Base-by-base conservation (phyloP, 2,329 filamentous ascomycete species). In the Fusarium protoensiforme region DNA sequence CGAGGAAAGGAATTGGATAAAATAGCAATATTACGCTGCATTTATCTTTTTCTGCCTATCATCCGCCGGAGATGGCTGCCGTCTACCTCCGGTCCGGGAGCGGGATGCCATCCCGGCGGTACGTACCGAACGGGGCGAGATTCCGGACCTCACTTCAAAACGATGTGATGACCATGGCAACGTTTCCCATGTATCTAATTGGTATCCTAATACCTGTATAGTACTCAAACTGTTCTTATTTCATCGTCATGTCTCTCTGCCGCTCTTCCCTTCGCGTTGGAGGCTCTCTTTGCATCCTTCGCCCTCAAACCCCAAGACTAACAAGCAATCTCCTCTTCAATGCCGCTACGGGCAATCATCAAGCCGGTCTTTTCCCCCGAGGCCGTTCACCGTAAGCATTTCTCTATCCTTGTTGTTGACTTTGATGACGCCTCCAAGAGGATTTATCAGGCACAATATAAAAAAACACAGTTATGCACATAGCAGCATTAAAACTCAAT, bases 331-430 rank as follows among this genome's bases (percentile, higher is more conserved):
- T 67, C 64, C 1, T 53, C 27, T 9, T 48, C 41, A 3, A 24
- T 38, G 20, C 59, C 43, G 5, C 56, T 43, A 38, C 27, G 20
- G 11, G 31, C 6, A 18, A 10, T 5, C 3, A 75, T 75, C n/a
- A 59, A 75, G 7, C 33, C 46, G 2, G 66, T 73, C 7, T 75
- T 75, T 43, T 64, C 69, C 6, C 20, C 46, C 1, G 22, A 68
- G 4, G 72, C 68, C 3, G 62, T 75, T 1, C 27, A 67, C 11
- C 72, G 64, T 73, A 57, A 20, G 69, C n/a, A n/a, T n/a, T n/a
- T n/a, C n/a, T n/a, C n/a, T n/a, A n/a, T n/a, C n/a, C n/a, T n/a
- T n/a, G n/a, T n/a, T n/a, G n/a, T n/a, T n/a, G n/a, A n/a, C n/a
- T n/a, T n/a, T n/a, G n/a, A n/a, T n/a, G n/a, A n/a, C n/a, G n/a